Conservation (phyloP, 305 asterid genomes). For the Striga hermonthica region DNA sequence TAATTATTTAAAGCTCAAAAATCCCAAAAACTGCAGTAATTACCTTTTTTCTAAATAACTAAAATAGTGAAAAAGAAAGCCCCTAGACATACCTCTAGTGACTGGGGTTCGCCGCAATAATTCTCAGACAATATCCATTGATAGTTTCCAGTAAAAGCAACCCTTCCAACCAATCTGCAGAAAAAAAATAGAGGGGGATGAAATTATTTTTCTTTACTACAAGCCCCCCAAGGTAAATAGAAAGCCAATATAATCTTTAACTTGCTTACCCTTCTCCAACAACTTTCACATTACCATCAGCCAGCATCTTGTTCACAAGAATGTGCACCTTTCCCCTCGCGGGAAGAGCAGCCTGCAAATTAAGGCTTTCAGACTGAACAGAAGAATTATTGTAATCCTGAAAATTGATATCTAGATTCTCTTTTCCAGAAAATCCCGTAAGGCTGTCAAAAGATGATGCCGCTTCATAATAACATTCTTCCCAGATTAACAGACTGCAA, state of each 20-base stretch:
- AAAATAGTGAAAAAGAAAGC: constrained; percentile 16
- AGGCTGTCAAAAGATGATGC: constrained; percentile 31
- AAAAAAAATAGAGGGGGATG: constrained; percentile 27
- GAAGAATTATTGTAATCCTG: constrained; percentile 36
- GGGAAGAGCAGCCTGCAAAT: constrained; percentile 33
- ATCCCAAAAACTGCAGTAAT: too few species aligned
- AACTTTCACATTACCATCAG: constrained; percentile 53
- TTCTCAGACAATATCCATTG: constrained; percentile 61
- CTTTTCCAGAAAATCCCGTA: constrained; percentile 37
- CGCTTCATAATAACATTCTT: constrained; percentile 58
- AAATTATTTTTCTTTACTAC: background rate
- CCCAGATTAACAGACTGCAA: constrained; percentile 71
- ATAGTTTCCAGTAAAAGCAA: constrained; percentile 63
- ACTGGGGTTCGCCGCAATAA: constrained; percentile 42
- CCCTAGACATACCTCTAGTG: constrained; percentile 53
- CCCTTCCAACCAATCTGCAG: constrained; percentile 64
- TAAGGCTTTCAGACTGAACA: constrained; percentile 35
- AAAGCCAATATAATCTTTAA: background rate
- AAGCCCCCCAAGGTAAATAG: constrained; percentile 8
- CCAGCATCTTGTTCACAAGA: constrained; percentile 64
- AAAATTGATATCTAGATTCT: constrained; percentile 33
- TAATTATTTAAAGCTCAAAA: too few species aligned
- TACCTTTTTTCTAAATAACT: too few species aligned
- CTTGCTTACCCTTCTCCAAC: constrained; percentile 65
- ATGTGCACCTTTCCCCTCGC: constrained; percentile 45